phyloP scores from a whole-genome alignment of 805 yeast genomes.

The Candida palmyrensis region DNA sequence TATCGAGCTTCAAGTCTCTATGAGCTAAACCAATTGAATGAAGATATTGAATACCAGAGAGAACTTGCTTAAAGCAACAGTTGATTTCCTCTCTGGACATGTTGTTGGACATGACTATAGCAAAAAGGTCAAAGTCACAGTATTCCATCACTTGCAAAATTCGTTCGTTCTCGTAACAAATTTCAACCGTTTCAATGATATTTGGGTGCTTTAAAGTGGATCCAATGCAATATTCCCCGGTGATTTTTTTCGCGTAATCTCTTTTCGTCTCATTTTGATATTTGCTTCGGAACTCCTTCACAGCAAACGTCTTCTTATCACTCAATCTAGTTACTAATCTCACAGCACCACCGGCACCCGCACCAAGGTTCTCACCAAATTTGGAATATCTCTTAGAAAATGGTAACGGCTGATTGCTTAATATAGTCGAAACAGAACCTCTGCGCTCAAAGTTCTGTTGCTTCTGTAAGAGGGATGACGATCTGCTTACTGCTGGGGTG shows the following conservation, averaged over 20 bases:
- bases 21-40: slow-evolving; percentile 87
- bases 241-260: slow-evolving; percentile 81
- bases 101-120: slow-evolving; percentile 89
- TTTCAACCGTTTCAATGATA: slow-evolving; percentile 86
- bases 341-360: slow-evolving; percentile 90
- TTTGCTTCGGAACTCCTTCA: slow-evolving; percentile 73
- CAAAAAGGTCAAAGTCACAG: slow-evolving; percentile 88
- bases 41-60: slow-evolving; percentile 75
- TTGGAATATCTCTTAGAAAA: slow-evolving; percentile 58
- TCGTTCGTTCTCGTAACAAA: slow-evolving; percentile 81
- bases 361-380: slow-evolving; percentile 69
- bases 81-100: slow-evolving; percentile 76
- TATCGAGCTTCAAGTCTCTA: slow-evolving; percentile 86
- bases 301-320: slow-evolving; percentile 74
- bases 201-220: slow-evolving; percentile 86
- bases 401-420: slow-evolving; percentile 24
- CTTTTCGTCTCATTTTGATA: slow-evolving; percentile 64
- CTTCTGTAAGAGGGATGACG: slow-evolving; percentile 25
- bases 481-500: slow-evolving; percentile 21
- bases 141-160: slow-evolving; percentile 92
- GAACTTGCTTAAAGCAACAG: slow-evolving; percentile 85
- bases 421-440: slow-evolving; percentile 28
- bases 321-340: slow-evolving; percentile 61
- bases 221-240: slow-evolving; percentile 89
- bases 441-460: slow-evolving; percentile 30